Percentiles rank a stretch among this genome's conserved stretches.
These are phyloP conservation scores for Alternaria hordeiaustralica DNA, from an alignment of 2,329 filamentous ascomycete species.

Conservation along the genomic window DNA sequence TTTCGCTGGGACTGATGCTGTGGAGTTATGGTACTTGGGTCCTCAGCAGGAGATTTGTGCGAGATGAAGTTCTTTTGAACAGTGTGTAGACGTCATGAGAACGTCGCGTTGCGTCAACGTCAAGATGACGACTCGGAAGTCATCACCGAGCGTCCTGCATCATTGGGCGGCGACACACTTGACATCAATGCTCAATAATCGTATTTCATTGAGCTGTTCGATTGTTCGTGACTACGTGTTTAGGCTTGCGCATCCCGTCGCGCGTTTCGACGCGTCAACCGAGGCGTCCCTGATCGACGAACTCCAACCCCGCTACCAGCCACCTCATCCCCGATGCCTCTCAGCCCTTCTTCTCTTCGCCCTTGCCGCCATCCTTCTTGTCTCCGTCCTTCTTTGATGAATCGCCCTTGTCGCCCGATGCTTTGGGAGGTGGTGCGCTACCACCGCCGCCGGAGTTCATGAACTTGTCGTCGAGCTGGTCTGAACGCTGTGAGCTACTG, in stretches of 20 bases:
- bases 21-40: not conserved
- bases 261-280: not conserved
- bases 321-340: not conserved
- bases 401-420: not conserved
- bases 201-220: not conserved
- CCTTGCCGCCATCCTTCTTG: not conserved
- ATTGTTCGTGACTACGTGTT: not conserved
- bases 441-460: not conserved
- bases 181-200: not conserved
- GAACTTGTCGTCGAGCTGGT: slow-evolving; percentile 8
- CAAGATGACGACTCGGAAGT: not conserved
- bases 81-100: not conserved
- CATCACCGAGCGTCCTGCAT: not conserved
- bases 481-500: not conserved
- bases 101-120: not conserved
- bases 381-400: not conserved
- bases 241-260: not conserved
- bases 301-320: not conserved
- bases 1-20: not conserved
- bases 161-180: not conserved
- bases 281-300: not conserved
- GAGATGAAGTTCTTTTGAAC: not conserved
- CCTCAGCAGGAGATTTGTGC: not conserved
- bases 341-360: not conserved
- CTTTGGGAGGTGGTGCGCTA: not conserved